Percentiles rank a stretch among this genome's conserved stretches.
Evolutionary conservation across 2,329 filamentous ascomycete species (phyloP).

Genomic region (Fusarium beomiforme): DNA sequence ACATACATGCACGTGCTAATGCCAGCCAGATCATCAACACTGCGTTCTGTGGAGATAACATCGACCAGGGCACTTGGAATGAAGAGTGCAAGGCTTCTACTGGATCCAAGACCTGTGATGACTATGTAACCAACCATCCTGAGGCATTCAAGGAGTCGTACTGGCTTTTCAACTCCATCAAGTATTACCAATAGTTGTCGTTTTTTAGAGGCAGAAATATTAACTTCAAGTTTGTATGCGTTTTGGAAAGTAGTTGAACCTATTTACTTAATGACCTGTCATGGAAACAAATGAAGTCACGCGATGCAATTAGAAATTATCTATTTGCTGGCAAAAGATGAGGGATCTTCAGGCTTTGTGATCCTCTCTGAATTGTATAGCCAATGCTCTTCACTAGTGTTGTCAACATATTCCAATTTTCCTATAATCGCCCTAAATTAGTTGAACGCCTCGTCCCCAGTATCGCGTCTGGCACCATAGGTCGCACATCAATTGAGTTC

Average conservation of each 20-base stretch:
- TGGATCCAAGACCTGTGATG: constrained; percentile 67
- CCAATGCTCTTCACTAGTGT: constrained; percentile 4
- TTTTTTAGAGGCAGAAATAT: fast-evolving
- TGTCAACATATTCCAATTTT: neutral
- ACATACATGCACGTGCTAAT: neutral
- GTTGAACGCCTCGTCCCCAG: constrained; percentile 1
- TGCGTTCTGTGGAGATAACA: constrained; percentile 76
- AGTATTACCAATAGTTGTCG: neutral
- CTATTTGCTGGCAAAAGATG: too few species aligned
- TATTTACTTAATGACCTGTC: neutral
- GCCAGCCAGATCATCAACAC: constrained; percentile 65
- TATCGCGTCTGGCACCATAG: neutral
- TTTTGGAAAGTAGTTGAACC: too few species aligned
- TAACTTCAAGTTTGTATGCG: too few species aligned
- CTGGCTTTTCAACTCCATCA: constrained; percentile 15
- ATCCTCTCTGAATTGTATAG: neutral
- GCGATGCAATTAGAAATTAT: neutral
- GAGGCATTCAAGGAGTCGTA: constrained; percentile 19
- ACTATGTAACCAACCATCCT: constrained; percentile 76
- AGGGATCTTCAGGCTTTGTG: too few species aligned
- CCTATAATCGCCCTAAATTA: neutral
- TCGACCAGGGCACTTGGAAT: constrained; percentile 24
- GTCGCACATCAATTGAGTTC: neutral
- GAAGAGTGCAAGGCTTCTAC: constrained; percentile 19
- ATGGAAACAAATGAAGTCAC: neutral